Conservation (phyloP, 805 yeast species). For the Candida multigemmis region DNA sequence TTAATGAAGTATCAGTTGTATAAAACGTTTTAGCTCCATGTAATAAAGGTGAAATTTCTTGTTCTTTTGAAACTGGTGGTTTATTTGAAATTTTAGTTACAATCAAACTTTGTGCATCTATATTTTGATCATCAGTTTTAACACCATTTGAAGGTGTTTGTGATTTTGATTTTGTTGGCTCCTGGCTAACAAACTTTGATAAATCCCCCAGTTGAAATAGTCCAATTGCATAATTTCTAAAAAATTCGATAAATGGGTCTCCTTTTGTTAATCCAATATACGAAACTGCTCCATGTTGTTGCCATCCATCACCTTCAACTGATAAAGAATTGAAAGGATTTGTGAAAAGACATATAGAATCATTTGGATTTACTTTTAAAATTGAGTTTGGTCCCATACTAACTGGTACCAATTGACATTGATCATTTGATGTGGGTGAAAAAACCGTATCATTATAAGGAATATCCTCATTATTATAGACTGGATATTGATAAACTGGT, state of each 20-base stretch:
- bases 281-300: constrained; percentile 30
- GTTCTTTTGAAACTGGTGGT: constrained; percentile 1
- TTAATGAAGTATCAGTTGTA: constrained; percentile 9
- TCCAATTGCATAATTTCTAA: constrained; percentile 24
- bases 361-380: constrained; percentile 22
- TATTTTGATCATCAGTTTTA: constrained; percentile 3
- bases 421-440: background rate
- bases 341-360: constrained; percentile 18
- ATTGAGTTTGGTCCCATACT: constrained; percentile 26
- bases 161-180: constrained; percentile 6
- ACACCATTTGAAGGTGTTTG: constrained; percentile 3
- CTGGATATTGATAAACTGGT: no score
- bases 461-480: no score
- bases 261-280: constrained; percentile 31
- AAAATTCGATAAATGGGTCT: constrained; percentile 28
- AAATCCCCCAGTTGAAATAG: constrained; percentile 26
- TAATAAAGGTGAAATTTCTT: constrained; percentile 4
- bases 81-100: constrained; percentile 14
- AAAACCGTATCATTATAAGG: no score
- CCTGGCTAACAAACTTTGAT: constrained; percentile 15
- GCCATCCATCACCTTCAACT: constrained; percentile 30
- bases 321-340: constrained; percentile 24
- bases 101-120: constrained; percentile 10
- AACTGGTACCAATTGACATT: constrained; percentile 12
- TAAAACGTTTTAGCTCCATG: constrained; percentile 14